These are phyloP conservation scores for Aspergillus calidoustus DNA, from an alignment of 2,329 filamentous ascomycete species.

Conservation along the genomic window DNA sequence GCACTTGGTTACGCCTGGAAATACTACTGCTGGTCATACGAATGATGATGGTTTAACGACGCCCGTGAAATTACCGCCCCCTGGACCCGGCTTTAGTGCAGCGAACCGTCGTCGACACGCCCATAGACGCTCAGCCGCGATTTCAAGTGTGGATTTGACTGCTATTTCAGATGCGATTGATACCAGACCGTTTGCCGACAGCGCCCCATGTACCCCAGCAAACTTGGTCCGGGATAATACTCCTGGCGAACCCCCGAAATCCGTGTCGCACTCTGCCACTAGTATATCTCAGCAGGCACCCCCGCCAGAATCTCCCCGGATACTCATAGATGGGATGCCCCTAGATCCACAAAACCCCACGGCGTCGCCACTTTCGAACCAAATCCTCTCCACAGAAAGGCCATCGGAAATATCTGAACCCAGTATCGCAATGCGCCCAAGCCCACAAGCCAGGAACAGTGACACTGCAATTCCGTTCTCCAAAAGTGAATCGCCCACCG, in stretches of 20 bases:
- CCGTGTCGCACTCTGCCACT: slow-evolving; percentile 41
- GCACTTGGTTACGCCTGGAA: slow-evolving; percentile 58
- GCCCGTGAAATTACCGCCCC: slow-evolving; percentile 32
- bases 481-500: slow-evolving; percentile 51
- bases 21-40: slow-evolving; percentile 60
- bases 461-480: slow-evolving; percentile 53
- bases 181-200: slow-evolving; percentile 57
- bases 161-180: slow-evolving; percentile 54
- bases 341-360: slow-evolving; percentile 15
- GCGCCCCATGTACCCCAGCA: slow-evolving; percentile 59
- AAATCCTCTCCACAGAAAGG: slow-evolving; percentile 78
- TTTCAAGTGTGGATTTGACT: slow-evolving; percentile 80
- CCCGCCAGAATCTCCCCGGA: slow-evolving; percentile 40
- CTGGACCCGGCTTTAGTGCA: slow-evolving; percentile 44
- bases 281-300: slow-evolving; percentile 36
- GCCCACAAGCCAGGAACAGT: slow-evolving; percentile 77
- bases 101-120: slow-evolving; percentile 69
- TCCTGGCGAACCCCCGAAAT: slow-evolving; percentile 35
- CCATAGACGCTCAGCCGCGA: slow-evolving; percentile 78
- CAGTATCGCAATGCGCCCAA: slow-evolving; percentile 66
- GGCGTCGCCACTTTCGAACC: slow-evolving; percentile 57
- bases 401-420: slow-evolving; percentile 85
- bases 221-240: slow-evolving; percentile 38
- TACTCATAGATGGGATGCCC: slow-evolving; percentile 22
- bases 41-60: slow-evolving; percentile 29